phyloP scores from a whole-genome alignment of 371 early-diverging fungal species.

The Rhizopus delemar region DNA sequence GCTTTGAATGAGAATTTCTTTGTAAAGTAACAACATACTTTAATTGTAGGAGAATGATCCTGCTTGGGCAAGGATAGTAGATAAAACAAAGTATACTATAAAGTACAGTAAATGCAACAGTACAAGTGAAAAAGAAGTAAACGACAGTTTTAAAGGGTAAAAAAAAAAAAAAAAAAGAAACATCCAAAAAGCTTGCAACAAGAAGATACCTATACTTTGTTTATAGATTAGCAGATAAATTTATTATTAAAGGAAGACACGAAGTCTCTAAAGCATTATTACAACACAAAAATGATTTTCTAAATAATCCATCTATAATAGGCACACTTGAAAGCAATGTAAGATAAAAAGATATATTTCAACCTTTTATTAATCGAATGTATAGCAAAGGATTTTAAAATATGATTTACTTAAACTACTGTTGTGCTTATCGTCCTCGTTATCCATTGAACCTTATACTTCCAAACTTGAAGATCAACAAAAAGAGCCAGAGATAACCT shows the following conservation, averaged over 20 bases:
- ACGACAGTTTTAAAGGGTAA: slow-evolving; percentile 19
- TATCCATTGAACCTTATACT: slow-evolving; percentile 9
- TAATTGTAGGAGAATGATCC: slow-evolving; percentile 1
- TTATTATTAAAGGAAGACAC: slow-evolving; percentile 17
- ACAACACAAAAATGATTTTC: slow-evolving; percentile 1
- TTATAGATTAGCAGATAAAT: slow-evolving; percentile 21
- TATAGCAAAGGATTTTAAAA: slow-evolving; percentile 13
- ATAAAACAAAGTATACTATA: slow-evolving; percentile 17
- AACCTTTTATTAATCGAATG: background rate
- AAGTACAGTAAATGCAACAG: slow-evolving; percentile 22
- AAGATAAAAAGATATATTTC: background rate
- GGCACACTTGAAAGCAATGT: slow-evolving; percentile 8
- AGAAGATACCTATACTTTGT: background rate
- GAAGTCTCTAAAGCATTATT: slow-evolving; percentile 13
- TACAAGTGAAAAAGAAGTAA: slow-evolving; percentile 26
- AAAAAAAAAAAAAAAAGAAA: background rate
- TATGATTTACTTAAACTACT: slow-evolving; percentile 25
- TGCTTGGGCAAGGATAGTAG: slow-evolving; percentile 5
- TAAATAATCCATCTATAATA: slow-evolving; percentile 7
- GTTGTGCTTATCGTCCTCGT: slow-evolving; percentile 19
- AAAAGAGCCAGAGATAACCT: slow-evolving; percentile 13
- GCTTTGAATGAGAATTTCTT: background rate
- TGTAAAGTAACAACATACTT: background rate
- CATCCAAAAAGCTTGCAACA: background rate
- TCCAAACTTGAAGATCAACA: background rate